Conservation (phyloP, 345 rosid genomes). For the Leavenworthia alabamica region DNA sequence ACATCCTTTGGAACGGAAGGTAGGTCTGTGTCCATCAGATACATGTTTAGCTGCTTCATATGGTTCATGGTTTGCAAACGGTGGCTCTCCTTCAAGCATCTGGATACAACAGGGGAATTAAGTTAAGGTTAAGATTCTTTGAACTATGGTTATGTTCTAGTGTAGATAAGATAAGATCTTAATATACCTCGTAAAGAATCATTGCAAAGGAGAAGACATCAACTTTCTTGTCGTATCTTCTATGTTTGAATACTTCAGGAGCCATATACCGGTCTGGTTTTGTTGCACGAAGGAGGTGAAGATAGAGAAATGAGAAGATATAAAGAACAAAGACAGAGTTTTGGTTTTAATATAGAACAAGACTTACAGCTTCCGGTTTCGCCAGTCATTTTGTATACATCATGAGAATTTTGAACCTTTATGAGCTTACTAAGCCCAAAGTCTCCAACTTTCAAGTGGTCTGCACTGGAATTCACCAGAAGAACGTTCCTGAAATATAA, state of each 20-base stretch:
- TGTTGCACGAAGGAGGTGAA: slow-evolving; percentile 27
- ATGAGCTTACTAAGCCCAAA: slow-evolving; percentile 98
- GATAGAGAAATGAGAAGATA: slow-evolving; percentile 9
- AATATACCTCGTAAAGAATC: slow-evolving; percentile 92
- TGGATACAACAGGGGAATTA: slow-evolving; percentile 20
- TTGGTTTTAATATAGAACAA: slow-evolving; percentile 1
- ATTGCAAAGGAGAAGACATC: slow-evolving; percentile 98
- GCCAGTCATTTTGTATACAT: slow-evolving; percentile 98
- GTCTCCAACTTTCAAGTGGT: slow-evolving; percentile 96
- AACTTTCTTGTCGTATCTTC: slow-evolving; percentile 95
- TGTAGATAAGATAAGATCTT: not conserved
- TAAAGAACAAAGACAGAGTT: no score
- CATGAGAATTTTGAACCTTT: slow-evolving; percentile 91
- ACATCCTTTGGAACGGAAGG: slow-evolving; percentile 69
- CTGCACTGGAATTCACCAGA: slow-evolving; percentile 87
- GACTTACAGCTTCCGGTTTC: slow-evolving; percentile 98
- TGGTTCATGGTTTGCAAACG: slow-evolving; percentile 70
- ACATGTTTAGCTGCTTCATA: slow-evolving; percentile 94
- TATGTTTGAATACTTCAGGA: slow-evolving; percentile 97
- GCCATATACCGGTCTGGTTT: slow-evolving; percentile 97
- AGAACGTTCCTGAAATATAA: slow-evolving; percentile 75
- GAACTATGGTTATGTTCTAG: not conserved
- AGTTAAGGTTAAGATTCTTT: slow-evolving; percentile 7
- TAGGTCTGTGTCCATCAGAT: slow-evolving; percentile 87
- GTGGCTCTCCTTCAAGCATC: slow-evolving; percentile 99